Conservation (phyloP, 2,329 filamentous ascomycete species). For the Hyphodiscus sp. region DNA sequence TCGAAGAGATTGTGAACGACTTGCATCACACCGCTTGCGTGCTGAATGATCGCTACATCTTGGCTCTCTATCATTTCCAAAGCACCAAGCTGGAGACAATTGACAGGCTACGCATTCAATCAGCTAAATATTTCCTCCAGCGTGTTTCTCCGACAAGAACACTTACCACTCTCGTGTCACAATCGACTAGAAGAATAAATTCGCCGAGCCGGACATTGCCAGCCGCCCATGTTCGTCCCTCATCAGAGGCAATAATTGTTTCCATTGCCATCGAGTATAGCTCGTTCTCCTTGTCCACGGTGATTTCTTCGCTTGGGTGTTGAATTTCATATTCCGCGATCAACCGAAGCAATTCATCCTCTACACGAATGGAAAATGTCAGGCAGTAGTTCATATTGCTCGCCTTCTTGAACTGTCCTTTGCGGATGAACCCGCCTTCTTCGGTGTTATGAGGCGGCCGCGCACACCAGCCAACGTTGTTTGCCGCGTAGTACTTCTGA, state of each 20-base stretch:
- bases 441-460: constrained; percentile 37
- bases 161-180: constrained; percentile 54
- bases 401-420: constrained; percentile 64
- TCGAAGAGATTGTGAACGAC: constrained; percentile 68
- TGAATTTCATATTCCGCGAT: not conserved
- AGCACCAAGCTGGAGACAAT: constrained; percentile 35
- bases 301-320: constrained; percentile 9
- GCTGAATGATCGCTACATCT: constrained; percentile 66
- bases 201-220: constrained; percentile 57
- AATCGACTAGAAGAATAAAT: constrained; percentile 62
- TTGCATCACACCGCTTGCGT: constrained; percentile 71
- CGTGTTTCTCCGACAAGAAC: no score
- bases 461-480: constrained; percentile 51
- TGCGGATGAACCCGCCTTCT: constrained; percentile 40
- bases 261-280: constrained; percentile 43
- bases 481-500: constrained; percentile 49
- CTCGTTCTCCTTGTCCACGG: constrained; percentile 34
- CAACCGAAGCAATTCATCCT: constrained; percentile 33
- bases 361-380: constrained; percentile 53
- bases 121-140: no score
- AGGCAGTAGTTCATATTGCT: constrained; percentile 70
- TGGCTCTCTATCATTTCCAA: constrained; percentile 65
- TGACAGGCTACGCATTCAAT: no score
- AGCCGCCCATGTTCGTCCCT: constrained; percentile 50
- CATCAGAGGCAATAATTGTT: constrained; percentile 42